Base-by-base conservation (phyloP, 2,329 filamentous ascomycete species). In the Dactylellina parvicollis region DNA sequence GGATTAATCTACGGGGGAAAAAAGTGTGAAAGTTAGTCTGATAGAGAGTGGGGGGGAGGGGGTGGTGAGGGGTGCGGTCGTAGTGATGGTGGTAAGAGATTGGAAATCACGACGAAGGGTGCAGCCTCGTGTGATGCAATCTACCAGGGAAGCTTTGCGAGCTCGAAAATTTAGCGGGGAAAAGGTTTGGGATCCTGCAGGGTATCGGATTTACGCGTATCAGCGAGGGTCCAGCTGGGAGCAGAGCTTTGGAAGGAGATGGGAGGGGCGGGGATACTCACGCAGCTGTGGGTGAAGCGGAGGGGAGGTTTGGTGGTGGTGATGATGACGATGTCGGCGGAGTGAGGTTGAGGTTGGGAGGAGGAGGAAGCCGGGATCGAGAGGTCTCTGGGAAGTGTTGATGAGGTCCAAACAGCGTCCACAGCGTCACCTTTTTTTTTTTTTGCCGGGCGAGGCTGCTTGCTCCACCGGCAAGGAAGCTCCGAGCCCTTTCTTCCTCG, bases 111-210 rank as follows among this genome's bases (percentile, higher is more conserved):
- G 69, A 47, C 46, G 60, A 60, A 72, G 69, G 69, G 69, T 73
- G 69, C 69, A 73, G 69, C 69, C 69, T 73, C 69, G 69, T 73
- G 69, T 73, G 69, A 66, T 73, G 69, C 60, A 72, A 65, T 65
- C 60, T 22, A 18, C 38, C 44, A 73, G 60, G 69, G 60, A 60
- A 73, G 69, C 67, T 65, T 42, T 24, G 30, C 34, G 54, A 72
- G 67, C 60, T 66, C 55, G 69, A 73, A 66, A 65, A 60, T 73
- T 66, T 73, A 61, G 69, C 69, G 69, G 69, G 69, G 66, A 64
- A 67, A 60, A 52, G 42, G 42, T 47, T 44, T 57, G 52, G 18
- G 60, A 55, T 61, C 60, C 69, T 73, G 32, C 54, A 56, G 42
- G 54, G 34, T 24, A 38, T 42, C 12, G 46, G 26, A 42, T 38